Evolutionary conservation across 305 asterid genomes (phyloP), one percentile per base, ranked within the genome.

Genomic region (Nicotiana rustica): DNA sequence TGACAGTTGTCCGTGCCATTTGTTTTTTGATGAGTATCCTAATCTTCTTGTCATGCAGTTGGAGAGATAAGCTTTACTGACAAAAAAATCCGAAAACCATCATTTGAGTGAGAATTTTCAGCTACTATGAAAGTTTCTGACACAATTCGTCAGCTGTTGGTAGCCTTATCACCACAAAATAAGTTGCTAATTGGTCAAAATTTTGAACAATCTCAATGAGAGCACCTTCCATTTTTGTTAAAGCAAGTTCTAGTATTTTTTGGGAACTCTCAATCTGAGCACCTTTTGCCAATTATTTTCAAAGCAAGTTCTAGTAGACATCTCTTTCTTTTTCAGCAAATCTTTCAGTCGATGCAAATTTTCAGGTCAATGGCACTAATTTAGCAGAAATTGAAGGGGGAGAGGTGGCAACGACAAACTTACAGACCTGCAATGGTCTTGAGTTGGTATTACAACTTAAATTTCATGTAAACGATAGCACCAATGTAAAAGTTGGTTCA

Each of bases 341-440:
- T 52, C 18, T 75, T 25, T 75, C 79, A 21, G 17, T 36, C 52
- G 57, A 15, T 81, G 78, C 84, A 80, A 44, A 78, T 78, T 64
- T 82, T 56, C 89, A 94, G 98, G 97, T 94, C 86, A 94, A 93
- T 81, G 92, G 87, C 81, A 33, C 25, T 52, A 82, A 92, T 70
- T 90, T 94, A 85, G 91, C 92, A 0, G 95, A 81, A 83, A 70
- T 93, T 66, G 79, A 59, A 59, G 88, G 92, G 21, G 98, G 98
- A 59, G 98, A 93, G 85, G 94, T 90, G 38, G 97, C 93, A 3
- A 86, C 84, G 2, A 91, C 98, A 49, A 91, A 94, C 89, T 62
- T 90, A 71, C 89, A 78, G 80, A 90, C 98, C 2, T 87, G 95
- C 85, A 87, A 89, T 70, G 97, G 97, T 81, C 90, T 92, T 0